Base-by-base conservation (phyloP, 2,329 filamentous ascomycete species). In the Amauroascus niger region DNA sequence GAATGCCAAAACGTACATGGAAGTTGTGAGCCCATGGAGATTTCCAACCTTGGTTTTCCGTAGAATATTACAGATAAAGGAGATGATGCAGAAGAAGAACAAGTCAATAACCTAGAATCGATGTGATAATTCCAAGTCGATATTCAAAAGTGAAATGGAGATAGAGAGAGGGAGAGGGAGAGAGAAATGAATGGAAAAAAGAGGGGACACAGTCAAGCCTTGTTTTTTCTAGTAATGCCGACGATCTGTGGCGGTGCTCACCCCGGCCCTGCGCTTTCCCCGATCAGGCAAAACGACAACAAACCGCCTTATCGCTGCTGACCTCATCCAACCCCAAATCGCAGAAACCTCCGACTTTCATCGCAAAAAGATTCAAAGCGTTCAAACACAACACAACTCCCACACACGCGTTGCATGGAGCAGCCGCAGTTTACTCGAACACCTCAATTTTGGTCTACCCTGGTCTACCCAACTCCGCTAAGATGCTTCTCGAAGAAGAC, bases 401-500 rank as follows among this genome's bases (percentile, higher is more conserved):
- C n/a, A n/a, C n/a, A n/a, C n/a, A n/a, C n/a, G n/a, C n/a, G n/a
- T n/a, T n/a, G n/a, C n/a, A n/a, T n/a, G n/a, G n/a, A n/a, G n/a
- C n/a, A n/a, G n/a, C n/a, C n/a, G n/a, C n/a, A n/a, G n/a, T n/a
- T n/a, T n/a, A n/a, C n/a, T n/a, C n/a, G n/a, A n/a, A n/a, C n/a
- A n/a, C n/a, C n/a, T n/a, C n/a, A n/a, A n/a, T n/a, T n/a, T n/a
- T n/a, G n/a, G n/a, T n/a, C n/a, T n/a, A n/a, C n/a, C n/a, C n/a
- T n/a, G n/a, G n/a, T 8, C 20, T 13, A 11, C 28, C 22, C 33
- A 55, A 50, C 48, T 58, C n/a, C 55, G 56, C 57, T 74, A 88
- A 73, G 59, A 96, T 97, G 86, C 79, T 96, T 68, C 87, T 97
- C 73, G 88, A 95, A 72, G 90, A 96, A 74, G 87, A 93, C 69